Evolutionary conservation across 2,329 filamentous ascomycete species (phyloP), one percentile per base, ranked within the genome.

Genomic region (Fusarium hainanense): DNA sequence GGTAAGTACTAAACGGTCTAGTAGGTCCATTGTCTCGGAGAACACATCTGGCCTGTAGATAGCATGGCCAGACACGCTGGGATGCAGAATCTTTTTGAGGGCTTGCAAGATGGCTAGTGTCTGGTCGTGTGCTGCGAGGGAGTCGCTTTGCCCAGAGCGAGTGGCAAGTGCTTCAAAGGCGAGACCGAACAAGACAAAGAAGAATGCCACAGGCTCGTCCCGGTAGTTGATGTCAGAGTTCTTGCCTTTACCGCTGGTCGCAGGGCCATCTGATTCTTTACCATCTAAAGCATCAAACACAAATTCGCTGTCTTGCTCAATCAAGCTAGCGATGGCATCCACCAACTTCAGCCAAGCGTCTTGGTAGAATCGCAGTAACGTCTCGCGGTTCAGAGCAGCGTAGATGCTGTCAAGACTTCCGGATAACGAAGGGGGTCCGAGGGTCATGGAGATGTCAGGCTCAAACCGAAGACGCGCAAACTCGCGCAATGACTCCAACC

Each of bases 31-130:
- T 0, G 94, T 97, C 82, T 99, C 96, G 0, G 94, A 93, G 78
- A 99, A 99, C 47, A 99, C 93, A 10, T 94, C 93, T 59, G 97
- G 94, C 74, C 97, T 91, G 76, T 98, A 99, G 68, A 99, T 97
- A 8, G 96, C 95, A 79, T 97, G 94, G 4, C 97, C 96, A 43
- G 94, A 97, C 16, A 99, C 95, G 54, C 94, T 93, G 5, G 97
- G 96, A 58, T 96, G 92, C 18, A 99, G 79, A 46, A 99, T 99
- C 83, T 97, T 97, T 83, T 96, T 97, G 43, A 99, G 85, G 2
- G 95, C 96, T 77, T 92, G 90, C 21, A 99, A 85, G 55, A 99
- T 98, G 66, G 94, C 94, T 28, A 98, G 82, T 9, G 92, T 93
- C 77, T 97, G 93, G 69, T 92, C 90, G 69, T 91, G 90, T 0